Base-by-base conservation (phyloP, 768 basidiomycete species). In the Rhodotorula babjevae region DNA sequence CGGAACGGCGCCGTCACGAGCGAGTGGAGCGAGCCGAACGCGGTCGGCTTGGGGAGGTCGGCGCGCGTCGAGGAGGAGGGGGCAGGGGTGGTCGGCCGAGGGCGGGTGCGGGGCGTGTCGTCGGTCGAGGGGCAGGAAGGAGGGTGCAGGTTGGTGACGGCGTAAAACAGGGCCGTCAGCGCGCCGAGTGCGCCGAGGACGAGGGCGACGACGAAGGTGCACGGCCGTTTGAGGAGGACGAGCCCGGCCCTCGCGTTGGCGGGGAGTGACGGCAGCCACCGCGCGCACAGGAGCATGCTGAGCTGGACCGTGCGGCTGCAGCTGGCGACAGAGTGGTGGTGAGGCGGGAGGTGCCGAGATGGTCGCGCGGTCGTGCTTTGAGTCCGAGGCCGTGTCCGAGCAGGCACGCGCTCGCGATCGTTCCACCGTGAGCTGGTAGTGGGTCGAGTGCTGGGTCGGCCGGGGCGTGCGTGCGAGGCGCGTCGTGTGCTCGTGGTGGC, bases 1-100 rank as follows among this genome's bases (percentile, higher is more conserved):
- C 53, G 53, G 53, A 55, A 63, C 2, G 67, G 61, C 1, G 33
- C n/a, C 21, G 66, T 49, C 31, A 68, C 67, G 61, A 62, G 50
- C 15, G 67, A 61, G 6, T 59, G 59, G 52, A 61, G 56, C 33
- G 56, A 57, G 33, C 36, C 18, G 33, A 31, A 31, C 33, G 56
- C 16, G n/a, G 53, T n/a, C n/a, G 29, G 53, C 15, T 36, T 36
- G 5, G 53, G n/a, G 10, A 7, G 27, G 15, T n/a, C 7, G 31
- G 31, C 33, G n/a, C 5, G 8, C 19, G 33, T 16, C 31, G 55
- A 19, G 29, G 29, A 18, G 16, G 55, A 19, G 33, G 29, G 29
- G 2, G 33, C 3, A 2, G 56, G 12, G 31, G 56, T 11, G 36
- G 33, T 29, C 9, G 56, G 56, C 4, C 56, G 16, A 15, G 56